Base-by-base conservation (phyloP, 2,329 filamentous ascomycete species). In the Trichoderma simmonsii region DNA sequence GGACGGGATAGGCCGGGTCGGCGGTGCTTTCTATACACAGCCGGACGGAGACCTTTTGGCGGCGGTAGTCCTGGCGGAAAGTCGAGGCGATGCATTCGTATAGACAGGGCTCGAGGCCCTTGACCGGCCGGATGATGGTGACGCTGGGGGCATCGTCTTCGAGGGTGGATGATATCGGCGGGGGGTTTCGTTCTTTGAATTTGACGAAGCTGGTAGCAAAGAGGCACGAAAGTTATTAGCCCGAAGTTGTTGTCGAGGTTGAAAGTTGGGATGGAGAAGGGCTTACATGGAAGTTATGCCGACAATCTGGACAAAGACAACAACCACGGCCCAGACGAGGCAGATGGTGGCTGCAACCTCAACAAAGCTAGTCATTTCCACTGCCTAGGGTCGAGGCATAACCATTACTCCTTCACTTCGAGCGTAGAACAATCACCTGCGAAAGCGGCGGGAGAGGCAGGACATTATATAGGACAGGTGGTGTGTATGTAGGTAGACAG, bases 1-100 rank as follows among this genome's bases (percentile, higher is more conserved):
- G 87, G 3, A 93, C 86, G 0, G 92, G 89, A 68, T 93, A 91
- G 0, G 95, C 92, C 0, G 95, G 90, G 78, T 99, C 97, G 61
- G 85, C 82, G 61, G 87, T 86, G 34, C 91, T 90, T 4, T 93
- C 88, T 51, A 99, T 87, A 79, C 96, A 99, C 74, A 99, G 90
- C 77, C 90, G 89, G 73, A 97, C 88, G 26, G 92, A 93, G 71
- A 97, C 81, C 78, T 91, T 94, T 77, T 92, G 86, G 43, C 80
- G 82, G 1, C 95, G 93, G 79, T 98, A 98, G 70, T 89, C 86
- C 81, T 97, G 95, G 61, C 85, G 89, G 80, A 98, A 95, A 2
- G 92, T 93, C 6, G 95, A 92, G 34, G 93, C 92, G 54, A 99
- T 91, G 78, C 96, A 98, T 78, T 97, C 93, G 85, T 97, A 97